phyloP scores from a whole-genome alignment of 2,329 filamentous ascomycete genomes.

The Pseudofabraea citricarpa region DNA sequence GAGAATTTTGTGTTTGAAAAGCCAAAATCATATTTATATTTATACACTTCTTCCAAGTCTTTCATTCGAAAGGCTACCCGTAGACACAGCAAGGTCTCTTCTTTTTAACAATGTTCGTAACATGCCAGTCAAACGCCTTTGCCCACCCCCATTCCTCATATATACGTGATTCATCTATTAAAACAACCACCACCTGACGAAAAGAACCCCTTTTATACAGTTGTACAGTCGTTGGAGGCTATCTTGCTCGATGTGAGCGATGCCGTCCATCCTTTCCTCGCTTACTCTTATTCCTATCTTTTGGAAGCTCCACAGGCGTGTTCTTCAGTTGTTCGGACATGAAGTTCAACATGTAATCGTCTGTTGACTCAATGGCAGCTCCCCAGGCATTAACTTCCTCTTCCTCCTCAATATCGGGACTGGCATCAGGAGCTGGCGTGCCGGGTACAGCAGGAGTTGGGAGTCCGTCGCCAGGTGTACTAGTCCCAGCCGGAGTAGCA shows the following conservation, averaged over 20 bases:
- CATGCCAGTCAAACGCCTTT: constrained; percentile 11
- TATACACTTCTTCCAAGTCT: too few relatives aligned
- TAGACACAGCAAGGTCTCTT: neutral
- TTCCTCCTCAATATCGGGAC: constrained; percentile 29
- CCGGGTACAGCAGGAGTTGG: constrained; percentile 38
- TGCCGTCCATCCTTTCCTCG: constrained; percentile 28
- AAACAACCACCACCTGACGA: constrained; percentile 13
- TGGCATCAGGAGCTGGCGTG: constrained; percentile 16
- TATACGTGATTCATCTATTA: constrained; percentile 16
- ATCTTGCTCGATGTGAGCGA: constrained; percentile 25
- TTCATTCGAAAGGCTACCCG: neutral
- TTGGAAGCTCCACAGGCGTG: constrained; percentile 57
- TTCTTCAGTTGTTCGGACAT: constrained; percentile 60
- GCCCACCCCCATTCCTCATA: constrained; percentile 13
- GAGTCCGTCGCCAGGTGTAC: constrained; percentile 20
- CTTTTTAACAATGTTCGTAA: neutral
- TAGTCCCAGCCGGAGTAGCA: constrained; percentile 22
- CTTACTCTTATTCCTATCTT: constrained; percentile 59
- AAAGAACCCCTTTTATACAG: constrained; percentile 13
- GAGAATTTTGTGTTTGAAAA: too few relatives aligned
- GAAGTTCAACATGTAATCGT: constrained; percentile 69
- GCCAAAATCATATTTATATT: too few relatives aligned
- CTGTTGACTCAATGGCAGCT: constrained; percentile 54
- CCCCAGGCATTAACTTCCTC: constrained; percentile 57
- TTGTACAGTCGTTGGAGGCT: constrained; percentile 11